Evolutionary conservation across 2,329 filamentous ascomycete species (phyloP), one percentile per base, ranked within the genome.

Genomic region (Lecanicillium sp.): DNA sequence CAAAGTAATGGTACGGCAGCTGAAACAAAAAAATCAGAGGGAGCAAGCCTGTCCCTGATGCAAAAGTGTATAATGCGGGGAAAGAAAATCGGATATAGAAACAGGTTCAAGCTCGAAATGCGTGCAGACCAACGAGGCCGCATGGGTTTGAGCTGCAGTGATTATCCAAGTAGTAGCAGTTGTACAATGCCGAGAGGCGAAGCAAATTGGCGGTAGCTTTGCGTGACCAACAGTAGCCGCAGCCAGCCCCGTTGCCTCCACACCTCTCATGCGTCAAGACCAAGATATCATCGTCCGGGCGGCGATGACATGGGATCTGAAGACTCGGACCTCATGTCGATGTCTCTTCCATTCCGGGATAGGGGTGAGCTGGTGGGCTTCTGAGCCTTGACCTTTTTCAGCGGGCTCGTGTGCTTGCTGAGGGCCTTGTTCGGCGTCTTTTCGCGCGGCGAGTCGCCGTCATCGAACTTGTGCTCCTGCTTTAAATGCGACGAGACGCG

Each of bases 221-320:
- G 1, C 7, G n/a, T 17, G 27, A 17, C 5, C 6, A 21, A 15
- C 8, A 15, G 19, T 9, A 43, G 26, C 24, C n/a, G 8, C n/a
- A 17, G 17, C 6, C 17, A 27, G 7, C 7, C 7, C 26, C 26
- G 26, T 29, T 7, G 26, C 26, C 26, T 29, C 12, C 7, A n/a
- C n/a, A n/a, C n/a, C n/a, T n/a, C n/a, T n/a, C n/a, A n/a, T n/a
- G n/a, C n/a, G n/a, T n/a, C n/a, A n/a, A n/a, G n/a, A n/a, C n/a
- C n/a, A n/a, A n/a, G n/a, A n/a, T n/a, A 17, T 48, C 30, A 46
- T 46, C 42, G 48, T 15, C 43, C 37, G 3, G 74, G 74, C 15
- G 77, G 77, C 14, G 77, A 79, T 1, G 77, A 80, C 51, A 78
- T 60, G 0, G 74, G 74, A 15, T 72, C 78, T 1, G 76, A 79